Evolutionary conservation across 169 alveolate species (phyloP), one percentile per base, ranked within the genome.

Genomic region (Pseudocohnilembus persalinus): DNA sequence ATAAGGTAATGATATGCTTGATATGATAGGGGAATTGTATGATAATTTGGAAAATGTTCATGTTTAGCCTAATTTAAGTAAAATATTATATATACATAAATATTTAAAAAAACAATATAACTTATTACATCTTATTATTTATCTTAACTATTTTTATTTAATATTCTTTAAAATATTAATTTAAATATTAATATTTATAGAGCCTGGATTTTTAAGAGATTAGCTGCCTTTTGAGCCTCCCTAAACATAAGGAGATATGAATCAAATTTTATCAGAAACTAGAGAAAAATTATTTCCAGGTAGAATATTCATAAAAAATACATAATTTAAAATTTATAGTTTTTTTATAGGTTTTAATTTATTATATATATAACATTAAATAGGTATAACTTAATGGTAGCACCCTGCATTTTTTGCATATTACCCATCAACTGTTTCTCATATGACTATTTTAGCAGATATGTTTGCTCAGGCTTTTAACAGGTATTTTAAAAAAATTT

Each of bases 401-500:
- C 90, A 86, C 33, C 90, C 90, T 49, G 81, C 75, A 11, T 86
- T 86, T 30, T 86, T 64, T 75, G 86, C 87, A 0, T 86, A 86
- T 75, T 86, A 78, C 74, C 90, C 90, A 16, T 81, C 87, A 15
- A 33, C 78, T 26, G 78, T 86, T 32, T 73, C 85, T 35, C 90
- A 86, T 64, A 74, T 87, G 1, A 73, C 90, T 20, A 31, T 81
- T 30, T 32, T 86, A 63, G 90, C 87, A 0, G 90, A 86, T n/a
- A 80, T 86, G 63, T 86, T 86, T 86, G 86, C 90, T n/a, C 74
- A 83, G 0, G 74, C 90, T 29, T 86, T 86, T 76, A 77, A 83
- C 0, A 49, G 68, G 68, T 49, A 49, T 11, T 11, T 49, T 49
- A 11, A 49, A 4, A 49, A 49, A 49, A 49, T 49, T 49, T n/a